Percentiles rank a stretch among this genome's conserved stretches.
These are phyloP conservation scores for Cryphonectria japonica DNA, from an alignment of 2,329 filamentous ascomycete species.

Conservation along the genomic window DNA sequence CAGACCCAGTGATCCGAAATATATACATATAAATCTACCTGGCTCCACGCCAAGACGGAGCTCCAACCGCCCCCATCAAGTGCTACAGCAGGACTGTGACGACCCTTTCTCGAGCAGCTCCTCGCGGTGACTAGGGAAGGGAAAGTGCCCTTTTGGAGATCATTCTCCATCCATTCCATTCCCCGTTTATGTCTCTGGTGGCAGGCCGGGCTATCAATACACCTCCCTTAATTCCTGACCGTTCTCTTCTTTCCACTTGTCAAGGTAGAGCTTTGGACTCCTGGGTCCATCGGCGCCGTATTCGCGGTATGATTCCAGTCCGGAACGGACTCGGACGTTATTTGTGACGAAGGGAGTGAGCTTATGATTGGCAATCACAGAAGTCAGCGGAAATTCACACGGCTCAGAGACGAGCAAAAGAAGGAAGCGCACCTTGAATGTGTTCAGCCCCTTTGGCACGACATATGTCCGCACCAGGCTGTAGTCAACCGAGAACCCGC, in stretches of 20 bases:
- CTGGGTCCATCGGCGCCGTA: conserved; percentile 54
- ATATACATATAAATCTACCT: not conserved
- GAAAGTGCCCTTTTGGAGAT: not conserved
- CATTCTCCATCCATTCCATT: not conserved
- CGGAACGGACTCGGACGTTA: conserved; percentile 54
- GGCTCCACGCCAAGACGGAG: not conserved
- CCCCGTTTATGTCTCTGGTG: too few relatives aligned
- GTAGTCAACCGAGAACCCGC: conserved; percentile 84
- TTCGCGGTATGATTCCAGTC: conserved; percentile 23
- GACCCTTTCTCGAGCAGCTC: not conserved
- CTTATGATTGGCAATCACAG: conserved; percentile 52
- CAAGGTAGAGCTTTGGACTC: conserved; percentile 64
- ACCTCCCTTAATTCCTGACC: conserved; percentile 56
- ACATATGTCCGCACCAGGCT: conserved; percentile 89
- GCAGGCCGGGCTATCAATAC: not conserved
- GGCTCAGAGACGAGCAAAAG: not conserved
- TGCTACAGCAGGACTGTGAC: not conserved
- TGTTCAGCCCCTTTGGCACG: conserved; percentile 69
- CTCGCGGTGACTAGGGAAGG: not conserved
- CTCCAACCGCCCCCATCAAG: not conserved
- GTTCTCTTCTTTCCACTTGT: conserved; percentile 70
- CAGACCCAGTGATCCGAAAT: not conserved
- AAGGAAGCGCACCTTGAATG: conserved; percentile 67
- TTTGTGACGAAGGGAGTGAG: conserved; percentile 78
- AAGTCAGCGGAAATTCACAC: conserved; percentile 26